Evolutionary conservation across 495 filamentous ascomycete genomes (phyloP).

Genomic region (Rostrohypoxylon terebratum): DNA sequence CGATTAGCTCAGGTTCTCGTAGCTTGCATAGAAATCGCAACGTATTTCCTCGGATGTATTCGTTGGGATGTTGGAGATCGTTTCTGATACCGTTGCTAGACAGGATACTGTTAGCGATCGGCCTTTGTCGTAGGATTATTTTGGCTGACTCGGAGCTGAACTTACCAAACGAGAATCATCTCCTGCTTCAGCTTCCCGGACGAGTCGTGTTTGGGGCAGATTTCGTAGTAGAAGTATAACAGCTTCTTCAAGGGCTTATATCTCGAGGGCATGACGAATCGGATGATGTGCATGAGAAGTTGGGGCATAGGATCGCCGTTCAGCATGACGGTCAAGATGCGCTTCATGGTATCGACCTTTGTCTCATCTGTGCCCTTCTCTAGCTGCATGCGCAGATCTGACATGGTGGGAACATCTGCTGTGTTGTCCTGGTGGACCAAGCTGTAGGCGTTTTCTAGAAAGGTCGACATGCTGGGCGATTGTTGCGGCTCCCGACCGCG

Average conservation of each 20-base stretch:
- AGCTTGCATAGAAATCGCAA: slow-evolving; percentile 97
- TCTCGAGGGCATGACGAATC: slow-evolving; percentile 98
- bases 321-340: slow-evolving; percentile 95
- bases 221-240: slow-evolving; percentile 99
- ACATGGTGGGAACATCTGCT: slow-evolving; percentile 87
- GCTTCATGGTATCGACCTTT: slow-evolving; percentile 99
- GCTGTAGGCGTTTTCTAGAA: slow-evolving; percentile 93
- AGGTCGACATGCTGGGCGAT: slow-evolving; percentile 84
- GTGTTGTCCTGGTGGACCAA: slow-evolving; percentile 95
- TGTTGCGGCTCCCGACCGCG: slow-evolving; percentile 50
- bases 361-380: slow-evolving; percentile 98
- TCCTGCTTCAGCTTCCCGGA: slow-evolving; percentile 97
- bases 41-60: slow-evolving; percentile 97
- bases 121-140: neutral
- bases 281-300: slow-evolving; percentile 99
- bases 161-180: slow-evolving; percentile 99
- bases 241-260: slow-evolving; percentile 98
- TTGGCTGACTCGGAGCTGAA: slow-evolving; percentile 16
- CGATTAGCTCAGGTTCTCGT: slow-evolving; percentile 93
- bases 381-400: slow-evolving; percentile 91
- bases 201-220: slow-evolving; percentile 93
- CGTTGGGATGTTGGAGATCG: slow-evolving; percentile 96
- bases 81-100: slow-evolving; percentile 95
- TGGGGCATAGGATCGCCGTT: slow-evolving; percentile 97
- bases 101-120: slow-evolving; percentile 32